These are phyloP conservation scores for Sporothrix luriei DNA, from an alignment of 2,329 filamentous ascomycete species.

Conservation along the genomic window DNA sequence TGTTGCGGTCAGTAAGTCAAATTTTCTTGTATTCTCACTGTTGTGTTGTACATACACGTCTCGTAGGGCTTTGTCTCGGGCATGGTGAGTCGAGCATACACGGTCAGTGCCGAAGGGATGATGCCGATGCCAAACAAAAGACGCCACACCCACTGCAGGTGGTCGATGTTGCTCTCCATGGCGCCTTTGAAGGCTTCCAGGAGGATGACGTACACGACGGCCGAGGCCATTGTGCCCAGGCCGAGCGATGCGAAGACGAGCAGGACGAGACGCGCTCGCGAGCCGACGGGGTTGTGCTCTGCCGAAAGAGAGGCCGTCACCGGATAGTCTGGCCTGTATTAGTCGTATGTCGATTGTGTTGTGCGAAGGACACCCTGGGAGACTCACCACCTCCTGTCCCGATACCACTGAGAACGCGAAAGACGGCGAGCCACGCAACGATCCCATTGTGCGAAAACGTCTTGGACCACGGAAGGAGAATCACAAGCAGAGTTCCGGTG, in stretches of 20 bases:
- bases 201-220: not conserved
- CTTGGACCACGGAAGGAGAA: constrained; percentile 25
- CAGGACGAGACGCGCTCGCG: not conserved
- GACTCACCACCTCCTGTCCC: constrained; percentile 31
- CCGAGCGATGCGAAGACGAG: not conserved
- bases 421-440: constrained; percentile 29
- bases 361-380: too few relatives aligned
- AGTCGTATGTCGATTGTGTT: not conserved
- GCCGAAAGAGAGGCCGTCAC: not conserved
- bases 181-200: not conserved
- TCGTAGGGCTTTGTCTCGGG: not conserved
- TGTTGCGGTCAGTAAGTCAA: not conserved
- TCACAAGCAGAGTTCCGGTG: constrained; percentile 27
- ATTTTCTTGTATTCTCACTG: too few relatives aligned
- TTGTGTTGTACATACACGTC: not conserved
- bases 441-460: not conserved
- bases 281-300: not conserved
- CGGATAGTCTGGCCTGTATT: not conserved
- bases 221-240: not conserved
- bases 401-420: constrained; percentile 27
- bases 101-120: not conserved
- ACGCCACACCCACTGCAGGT: constrained; percentile 13
- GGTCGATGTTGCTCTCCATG: not conserved
- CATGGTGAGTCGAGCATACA: not conserved
- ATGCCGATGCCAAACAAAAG: constrained; percentile 7